These are phyloP conservation scores for Agroathelia rolfsii DNA, from an alignment of 1,284 basidiomycete species.

Conservation along the genomic window DNA sequence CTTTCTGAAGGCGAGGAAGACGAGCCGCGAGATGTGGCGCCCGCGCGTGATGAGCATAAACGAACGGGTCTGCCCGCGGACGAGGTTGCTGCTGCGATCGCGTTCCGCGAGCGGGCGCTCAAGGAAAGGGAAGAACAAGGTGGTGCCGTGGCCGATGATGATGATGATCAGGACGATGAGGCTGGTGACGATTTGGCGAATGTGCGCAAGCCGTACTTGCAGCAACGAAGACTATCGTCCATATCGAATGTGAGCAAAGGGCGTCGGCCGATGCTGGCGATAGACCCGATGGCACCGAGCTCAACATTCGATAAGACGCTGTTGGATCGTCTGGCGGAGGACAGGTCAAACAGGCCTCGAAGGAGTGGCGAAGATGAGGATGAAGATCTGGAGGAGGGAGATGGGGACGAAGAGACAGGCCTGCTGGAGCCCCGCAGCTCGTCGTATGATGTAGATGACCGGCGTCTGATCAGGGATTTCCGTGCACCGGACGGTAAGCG, in stretches of 20 bases:
- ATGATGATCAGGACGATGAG: conserved; percentile 19
- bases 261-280: conserved; percentile 14
- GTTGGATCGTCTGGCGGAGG: conserved; percentile 45
- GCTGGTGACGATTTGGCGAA: conserved; percentile 25
- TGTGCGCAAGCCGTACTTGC: conserved; percentile 34
- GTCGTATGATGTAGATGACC: conserved; percentile 36
- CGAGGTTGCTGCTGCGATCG: conserved; percentile 71
- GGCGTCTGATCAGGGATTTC: conserved; percentile 66
- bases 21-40: conserved; percentile 55
- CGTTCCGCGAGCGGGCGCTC: conserved; percentile 72
- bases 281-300: conserved; percentile 79
- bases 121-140: conserved; percentile 32
- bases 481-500: conserved; percentile 80
- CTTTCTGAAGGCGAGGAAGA: conserved; percentile 89
- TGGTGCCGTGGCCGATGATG: conserved; percentile 15
- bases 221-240: conserved; percentile 16
- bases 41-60: conserved; percentile 71
- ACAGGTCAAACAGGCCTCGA: conserved; percentile 17
- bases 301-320: conserved; percentile 75
- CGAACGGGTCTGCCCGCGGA: conserved; percentile 65
- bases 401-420: conserved; percentile 21
- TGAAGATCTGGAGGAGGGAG: conserved; percentile 22
- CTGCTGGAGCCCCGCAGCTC: conserved; percentile 23
- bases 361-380: conserved; percentile 14
- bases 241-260: conserved; percentile 8